phyloP scores from a whole-genome alignment of 495 filamentous ascomycete species.

The Aspergillus baeticus region DNA sequence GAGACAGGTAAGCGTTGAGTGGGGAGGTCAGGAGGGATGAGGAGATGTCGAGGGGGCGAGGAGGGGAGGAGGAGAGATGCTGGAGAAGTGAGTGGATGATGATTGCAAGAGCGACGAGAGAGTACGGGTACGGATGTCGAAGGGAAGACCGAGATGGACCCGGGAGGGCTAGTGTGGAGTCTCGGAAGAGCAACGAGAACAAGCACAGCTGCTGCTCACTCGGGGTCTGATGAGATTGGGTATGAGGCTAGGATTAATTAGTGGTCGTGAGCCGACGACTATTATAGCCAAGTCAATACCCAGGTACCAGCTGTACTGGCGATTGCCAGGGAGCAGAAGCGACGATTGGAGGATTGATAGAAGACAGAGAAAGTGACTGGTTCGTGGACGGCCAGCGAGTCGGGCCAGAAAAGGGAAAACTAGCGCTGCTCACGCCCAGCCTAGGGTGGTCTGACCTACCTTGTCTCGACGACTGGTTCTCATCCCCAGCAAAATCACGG shows the following conservation, averaged over 20 bases:
- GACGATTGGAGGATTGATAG: constrained; percentile 13
- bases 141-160: constrained; percentile 29
- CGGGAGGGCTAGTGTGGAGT: constrained; percentile 29
- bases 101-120: constrained; percentile 24
- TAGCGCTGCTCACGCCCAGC: not conserved
- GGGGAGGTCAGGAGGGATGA: constrained; percentile 3
- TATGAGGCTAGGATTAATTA: constrained; percentile 6
- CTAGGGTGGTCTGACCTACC: constrained; percentile 8
- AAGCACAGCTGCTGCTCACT: not conserved
- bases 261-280: constrained; percentile 8
- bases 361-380: not conserved
- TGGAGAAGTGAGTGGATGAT: constrained; percentile 26
- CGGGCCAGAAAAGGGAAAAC: constrained; percentile 12
- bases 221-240: not conserved
- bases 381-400: constrained; percentile 8
- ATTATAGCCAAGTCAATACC: constrained; percentile 11
- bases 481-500: not conserved
- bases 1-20: constrained; percentile 1
- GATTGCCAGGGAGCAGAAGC: not conserved
- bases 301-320: not conserved
- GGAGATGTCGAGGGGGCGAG: constrained; percentile 12
- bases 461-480: not conserved
- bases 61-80: constrained; percentile 14
- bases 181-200: constrained; percentile 20
- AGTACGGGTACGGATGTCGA: constrained; percentile 27